Base-by-base conservation (phyloP, 1,284 basidiomycete genomes). In the Ceratobasidium sp. region DNA sequence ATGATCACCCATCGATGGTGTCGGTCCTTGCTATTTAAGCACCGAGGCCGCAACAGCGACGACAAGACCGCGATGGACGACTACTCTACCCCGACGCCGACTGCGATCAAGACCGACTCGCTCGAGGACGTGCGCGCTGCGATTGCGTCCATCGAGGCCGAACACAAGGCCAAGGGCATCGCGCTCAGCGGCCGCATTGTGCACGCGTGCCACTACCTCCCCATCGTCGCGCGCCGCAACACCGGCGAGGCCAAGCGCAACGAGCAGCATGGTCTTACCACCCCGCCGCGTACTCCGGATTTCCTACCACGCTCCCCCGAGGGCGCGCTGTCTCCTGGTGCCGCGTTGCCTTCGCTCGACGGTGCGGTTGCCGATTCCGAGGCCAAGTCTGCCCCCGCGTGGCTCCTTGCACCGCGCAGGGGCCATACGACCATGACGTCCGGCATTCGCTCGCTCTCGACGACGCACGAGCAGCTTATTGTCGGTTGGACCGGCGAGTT, bases 391-490 rank as follows among this genome's bases (percentile, higher is more conserved):
- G 81, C 83, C 74, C 81, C 83, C 41, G 84, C 83, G 70, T 99
- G 97, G 97, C 90, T 91, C 14, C 87, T 99, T 10, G 86, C 90
- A 12, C 90, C 92, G 3, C 89, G 97, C 50, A 92, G 96, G 77
- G 97, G 96, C 30, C 97, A 99, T 85, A 92, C 95, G 5, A 97
- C 97, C 8, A 96, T 99, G 93, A 94, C 97, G 81, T 94, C 93
- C 67, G 97, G 98, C 50, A 96, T 99, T 82, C 90, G 92, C 77
- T 94, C 93, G 3, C 90, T 99, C 60, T 90, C 92, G 14, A 86
- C 90, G 16, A 93, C 93, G 0, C 94, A 97, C 84, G 92, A 96
- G 80, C 96, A 99, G 86, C 85, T 98, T 80, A 91, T 98, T 82
- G 89, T 99, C 64, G 97, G 96, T 38, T 98, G 97, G 94, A 95